Percentiles rank a stretch among this genome's conserved stretches.
phyloP scores from a whole-genome alignment of 306 rosid genomes.

The Cucurbita pepo region DNA sequence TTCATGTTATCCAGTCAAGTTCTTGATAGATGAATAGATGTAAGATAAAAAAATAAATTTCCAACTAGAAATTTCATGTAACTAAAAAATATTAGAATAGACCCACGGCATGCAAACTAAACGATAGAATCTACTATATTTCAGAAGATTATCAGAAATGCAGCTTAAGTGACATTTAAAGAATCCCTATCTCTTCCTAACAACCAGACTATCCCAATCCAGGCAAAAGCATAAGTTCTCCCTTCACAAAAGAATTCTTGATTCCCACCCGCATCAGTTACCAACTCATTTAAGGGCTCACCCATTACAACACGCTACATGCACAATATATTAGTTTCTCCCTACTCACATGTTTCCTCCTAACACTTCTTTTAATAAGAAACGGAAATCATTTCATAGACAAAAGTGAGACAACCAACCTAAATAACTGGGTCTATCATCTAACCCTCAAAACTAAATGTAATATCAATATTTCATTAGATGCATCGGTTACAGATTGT shows the following conservation, averaged over 20 bases:
- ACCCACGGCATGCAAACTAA: background rate
- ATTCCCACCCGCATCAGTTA: background rate
- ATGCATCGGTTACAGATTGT: background rate
- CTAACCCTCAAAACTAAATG: background rate
- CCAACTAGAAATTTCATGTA: background rate
- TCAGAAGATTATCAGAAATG: background rate
- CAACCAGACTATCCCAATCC: background rate
- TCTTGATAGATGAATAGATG: background rate
- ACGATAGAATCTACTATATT: background rate
- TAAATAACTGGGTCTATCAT: background rate
- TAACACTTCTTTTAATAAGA: background rate
- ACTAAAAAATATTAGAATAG: background rate
- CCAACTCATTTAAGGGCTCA: background rate
- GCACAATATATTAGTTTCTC: background rate
- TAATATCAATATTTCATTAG: background rate
- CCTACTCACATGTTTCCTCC: background rate
- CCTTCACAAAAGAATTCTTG: background rate
- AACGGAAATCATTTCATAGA: background rate
- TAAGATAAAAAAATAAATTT: background rate
- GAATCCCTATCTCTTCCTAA: background rate
- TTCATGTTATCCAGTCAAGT: background rate
- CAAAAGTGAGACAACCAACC: background rate
- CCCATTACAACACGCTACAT: background rate
- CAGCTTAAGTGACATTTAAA: background rate
- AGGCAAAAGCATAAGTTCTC: background rate